Evolutionary conservation across 495 filamentous ascomycete species (phyloP).

Genomic region (Daldinia vernicosa): DNA sequence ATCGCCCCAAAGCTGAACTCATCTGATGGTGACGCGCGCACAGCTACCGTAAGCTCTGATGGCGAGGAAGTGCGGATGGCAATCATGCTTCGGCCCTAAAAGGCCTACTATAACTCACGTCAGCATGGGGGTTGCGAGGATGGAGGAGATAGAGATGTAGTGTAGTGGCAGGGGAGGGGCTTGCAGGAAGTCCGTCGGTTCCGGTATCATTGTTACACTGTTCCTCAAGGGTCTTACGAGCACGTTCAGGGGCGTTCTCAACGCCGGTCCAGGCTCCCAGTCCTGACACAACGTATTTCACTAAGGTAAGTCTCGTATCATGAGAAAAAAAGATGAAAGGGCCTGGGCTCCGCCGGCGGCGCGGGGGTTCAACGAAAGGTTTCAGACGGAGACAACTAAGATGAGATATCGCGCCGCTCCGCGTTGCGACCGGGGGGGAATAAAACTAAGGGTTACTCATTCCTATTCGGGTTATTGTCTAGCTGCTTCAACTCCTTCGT

Average conservation of each 20-base stretch:
- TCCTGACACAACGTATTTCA: constrained; percentile 23
- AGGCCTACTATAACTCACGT: constrained; percentile 35
- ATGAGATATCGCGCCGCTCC: constrained; percentile 19
- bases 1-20: constrained; percentile 10
- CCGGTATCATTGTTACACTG: constrained; percentile 42
- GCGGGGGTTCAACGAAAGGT: constrained; percentile 31
- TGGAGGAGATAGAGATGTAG: constrained; percentile 2
- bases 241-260: constrained; percentile 29
- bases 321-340: constrained; percentile 7
- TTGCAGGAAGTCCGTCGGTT: constrained; percentile 43
- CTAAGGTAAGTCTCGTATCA: constrained; percentile 36
- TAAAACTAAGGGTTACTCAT: constrained; percentile 40
- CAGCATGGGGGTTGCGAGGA: constrained; percentile 21
- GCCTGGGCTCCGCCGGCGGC: constrained; percentile 31
- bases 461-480: constrained; percentile 37
- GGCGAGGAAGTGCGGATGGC: constrained; percentile 35
- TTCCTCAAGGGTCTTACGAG: constrained; percentile 26
- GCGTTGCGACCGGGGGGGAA: constrained; percentile 11
- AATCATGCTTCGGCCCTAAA: constrained; percentile 20
- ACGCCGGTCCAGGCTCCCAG: constrained; percentile 28
- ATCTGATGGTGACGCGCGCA: constrained; percentile 28
- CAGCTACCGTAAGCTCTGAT: constrained; percentile 28
- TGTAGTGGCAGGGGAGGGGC: constrained; percentile 33
- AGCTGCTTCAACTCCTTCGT: constrained; percentile 8
- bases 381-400: constrained; percentile 17